These are phyloP conservation scores for Cucumis sativus DNA, from an alignment of 306 rosid genomes.

Conservation along the genomic window Cucumber_9930_V3 NC_026658.2:2913001-2913500, in stretches of 20 bases:
- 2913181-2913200: slow-evolving; percentile 70
- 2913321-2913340: not conserved
- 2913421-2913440: slow-evolving; percentile 69
- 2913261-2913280: slow-evolving; percentile 14
- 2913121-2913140: slow-evolving; percentile 60
- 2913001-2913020: not conserved
- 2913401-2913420: slow-evolving; percentile 85
- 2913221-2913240: slow-evolving; percentile 49
- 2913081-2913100: slow-evolving; percentile 39
- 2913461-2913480: slow-evolving; percentile 68
- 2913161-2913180: slow-evolving; percentile 51
- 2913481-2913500: slow-evolving; percentile 67
- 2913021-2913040: slow-evolving; percentile 7
- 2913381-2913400: slow-evolving; percentile 82
- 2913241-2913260: slow-evolving; percentile 89
- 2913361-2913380: slow-evolving; percentile 53
- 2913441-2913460: slow-evolving; percentile 74
- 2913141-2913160: slow-evolving; percentile 50
- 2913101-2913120: slow-evolving; percentile 50
- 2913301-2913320: not conserved
- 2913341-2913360: not conserved
- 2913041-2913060: not conserved
- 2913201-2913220: slow-evolving; percentile 50
- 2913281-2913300: not conserved
- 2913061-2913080: not conserved